Evolutionary conservation across 1,284 basidiomycete species (phyloP), one percentile per base, ranked within the genome.

Genomic region (Mixia osmundae): DNA sequence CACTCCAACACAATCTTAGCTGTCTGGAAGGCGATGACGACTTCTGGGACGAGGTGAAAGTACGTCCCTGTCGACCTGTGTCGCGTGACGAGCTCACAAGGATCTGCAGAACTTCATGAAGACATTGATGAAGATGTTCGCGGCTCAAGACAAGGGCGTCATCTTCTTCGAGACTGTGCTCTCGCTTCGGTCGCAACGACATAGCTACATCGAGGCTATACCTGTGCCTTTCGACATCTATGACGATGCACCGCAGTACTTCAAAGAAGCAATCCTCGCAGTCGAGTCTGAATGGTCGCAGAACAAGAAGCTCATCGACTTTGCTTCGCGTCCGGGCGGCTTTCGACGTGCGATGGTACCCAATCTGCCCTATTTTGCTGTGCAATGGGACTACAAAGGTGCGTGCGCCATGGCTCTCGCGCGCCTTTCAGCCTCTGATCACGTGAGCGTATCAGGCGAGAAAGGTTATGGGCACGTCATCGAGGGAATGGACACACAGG

Each of bases 381-480:
- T 97, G 1, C 78, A 83, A 50, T 99, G 87, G 59, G 91, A 99
- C 58, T 69, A 97, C 60, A 87, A 83, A 51, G 87, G 89, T 21
- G 33, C 42, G 15, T 45, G 39, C 12, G 54, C n/a, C n/a, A n/a
- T n/a, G 53, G 10, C 25, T 14, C 7, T 34, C 22, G 12, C 28
- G 15, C 12, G 6, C n/a, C 8, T 19, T 33, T 6, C 16, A 26
- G 16, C n/a, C 23, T 6, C 31, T 21, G 22, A 10, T 8, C n/a
- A 11, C 9, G n/a, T 25, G 10, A n/a, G 15, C 7, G 23, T 10
- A 12, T 25, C 20, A 28, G 35, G 39, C 28, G 82, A 89, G 57
- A 83, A 79, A 54, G 85, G 85, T 1, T 97, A 85, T 53, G 91
- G 91, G 0, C 91, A 97, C 56, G 76, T 94, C 39, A 89, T 94